Evolutionary conservation across 257 asterid genomes (phyloP), one percentile per base, ranked within the genome.

Genomic region (Solanum infundibuliforme): DNA sequence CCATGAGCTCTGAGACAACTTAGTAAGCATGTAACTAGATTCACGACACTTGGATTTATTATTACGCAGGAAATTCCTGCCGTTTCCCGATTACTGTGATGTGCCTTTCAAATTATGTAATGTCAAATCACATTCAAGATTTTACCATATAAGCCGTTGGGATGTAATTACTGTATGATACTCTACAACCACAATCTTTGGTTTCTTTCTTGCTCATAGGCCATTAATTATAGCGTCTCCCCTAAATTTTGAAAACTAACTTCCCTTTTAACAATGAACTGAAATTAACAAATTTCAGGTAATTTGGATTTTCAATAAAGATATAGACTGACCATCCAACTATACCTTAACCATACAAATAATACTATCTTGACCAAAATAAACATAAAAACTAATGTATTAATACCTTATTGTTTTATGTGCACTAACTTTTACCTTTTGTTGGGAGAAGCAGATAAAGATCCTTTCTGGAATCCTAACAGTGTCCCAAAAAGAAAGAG

Each of bases 401-500:
- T 55, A 55, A 11, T 52, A 27, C 13, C 20, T 55, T 1, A 38
- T 32, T 73, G 25, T 31, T 35, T 32, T 18, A 32, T 60, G 43
- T 35, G 36, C 14, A n/a, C 11, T 83, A 35, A 27, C 13, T 27
- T 65, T 66, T 88, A 87, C 88, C 90, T 90, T 86, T 87, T 66
- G 52, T 6, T 31, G 11, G 8, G 6, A 55, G 91, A 88, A 72
- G 58, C 18, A 39, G 72, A 16, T 7, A 85, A 87, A 8, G 35
- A 46, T 46, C 20, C 74, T 12, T 31, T 83, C 25, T 86, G 93
- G 94, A 88, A 87, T 75, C 25, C 84, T 4, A 65, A 41, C 4
- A 85, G 74, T 69, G 89, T 92, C 23, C 62, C 73, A 12, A 93
- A 73, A 90, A 90, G 58, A 76, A 93, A 82, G 85, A 93, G 94